phyloP scores from a whole-genome alignment of 371 early-diverging fungal species.

The Entomophthora muscae region DNA sequence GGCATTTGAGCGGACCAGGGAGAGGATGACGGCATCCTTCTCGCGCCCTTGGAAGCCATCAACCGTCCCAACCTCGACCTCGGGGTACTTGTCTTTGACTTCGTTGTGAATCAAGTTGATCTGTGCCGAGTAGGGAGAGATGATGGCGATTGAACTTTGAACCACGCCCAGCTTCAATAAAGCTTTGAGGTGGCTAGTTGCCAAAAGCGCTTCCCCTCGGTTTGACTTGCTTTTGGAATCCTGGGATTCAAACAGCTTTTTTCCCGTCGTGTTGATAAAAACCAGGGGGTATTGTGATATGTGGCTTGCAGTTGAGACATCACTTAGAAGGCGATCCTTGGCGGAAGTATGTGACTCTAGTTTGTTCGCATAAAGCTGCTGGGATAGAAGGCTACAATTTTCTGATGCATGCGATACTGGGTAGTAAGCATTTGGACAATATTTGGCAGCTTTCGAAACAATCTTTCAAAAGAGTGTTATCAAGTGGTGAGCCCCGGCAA shows the following conservation, averaged over 20 bases:
- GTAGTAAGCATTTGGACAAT: constrained; percentile 50
- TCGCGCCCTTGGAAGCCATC: constrained; percentile 97
- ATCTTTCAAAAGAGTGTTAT: constrained; percentile 53
- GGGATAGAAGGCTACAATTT: constrained; percentile 64
- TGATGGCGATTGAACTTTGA: constrained; percentile 55
- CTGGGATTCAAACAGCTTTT: constrained; percentile 32
- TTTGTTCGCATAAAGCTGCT: constrained; percentile 34
- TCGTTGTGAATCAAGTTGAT: constrained; percentile 18
- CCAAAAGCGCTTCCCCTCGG: constrained; percentile 50
- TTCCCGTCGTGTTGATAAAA: constrained; percentile 56
- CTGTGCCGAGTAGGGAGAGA: constrained; percentile 78
- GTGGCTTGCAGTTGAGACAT: constrained; percentile 22
- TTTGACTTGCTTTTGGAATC: constrained; percentile 32
- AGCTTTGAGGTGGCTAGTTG: constrained; percentile 30
- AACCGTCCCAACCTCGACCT: constrained; percentile 31
- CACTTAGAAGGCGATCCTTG: constrained; percentile 34
- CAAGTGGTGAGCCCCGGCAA: constrained; percentile 19
- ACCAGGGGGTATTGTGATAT: constrained; percentile 40
- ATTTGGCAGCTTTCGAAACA: constrained; percentile 32
- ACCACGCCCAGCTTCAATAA: constrained; percentile 44
- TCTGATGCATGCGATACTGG: constrained; percentile 80
- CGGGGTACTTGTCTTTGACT: not conserved
- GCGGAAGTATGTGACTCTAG: constrained; percentile 50
- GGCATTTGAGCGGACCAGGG: constrained; percentile 69
- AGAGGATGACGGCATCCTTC: constrained; percentile 76